phyloP scores from a whole-genome alignment of 2,329 filamentous ascomycete species.

The Scedosporium minutisporum region DNA sequence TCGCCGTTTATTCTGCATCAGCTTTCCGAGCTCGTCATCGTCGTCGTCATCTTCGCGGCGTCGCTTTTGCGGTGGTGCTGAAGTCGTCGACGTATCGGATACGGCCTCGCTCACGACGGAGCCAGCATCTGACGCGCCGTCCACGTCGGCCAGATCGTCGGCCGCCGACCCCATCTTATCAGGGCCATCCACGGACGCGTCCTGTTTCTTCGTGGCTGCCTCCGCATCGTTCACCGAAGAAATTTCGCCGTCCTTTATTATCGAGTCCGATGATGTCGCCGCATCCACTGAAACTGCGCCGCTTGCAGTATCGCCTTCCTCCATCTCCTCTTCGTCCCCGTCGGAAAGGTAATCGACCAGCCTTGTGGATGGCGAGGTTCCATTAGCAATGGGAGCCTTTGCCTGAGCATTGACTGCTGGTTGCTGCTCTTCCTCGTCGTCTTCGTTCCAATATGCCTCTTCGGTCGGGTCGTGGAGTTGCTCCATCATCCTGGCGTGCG shows the following conservation, averaged over 20 bases:
- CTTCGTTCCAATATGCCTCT: constrained; percentile 89
- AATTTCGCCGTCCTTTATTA: neutral
- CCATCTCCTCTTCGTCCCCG: constrained; percentile 49
- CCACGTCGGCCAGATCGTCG: constrained; percentile 12
- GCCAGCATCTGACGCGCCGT: constrained; percentile 10
- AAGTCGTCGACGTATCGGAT: constrained; percentile 49
- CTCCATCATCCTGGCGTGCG: constrained; percentile 55
- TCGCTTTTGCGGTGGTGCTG: constrained; percentile 79
- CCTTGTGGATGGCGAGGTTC: constrained; percentile 49
- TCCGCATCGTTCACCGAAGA: neutral
- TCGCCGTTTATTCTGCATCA: constrained; percentile 56
- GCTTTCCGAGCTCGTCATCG: constrained; percentile 81
- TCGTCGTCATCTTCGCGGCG: constrained; percentile 84
- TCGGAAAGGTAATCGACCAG: constrained; percentile 91
- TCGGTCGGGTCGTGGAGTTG: constrained; percentile 67
- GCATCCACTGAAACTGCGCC: constrained; percentile 37
- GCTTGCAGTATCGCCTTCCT: neutral
- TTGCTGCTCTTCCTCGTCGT: constrained; percentile 38
- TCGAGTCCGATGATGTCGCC: constrained; percentile 11
- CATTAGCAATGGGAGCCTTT: constrained; percentile 4
- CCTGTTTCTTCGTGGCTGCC: constrained; percentile 6
- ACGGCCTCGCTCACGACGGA: constrained; percentile 17
- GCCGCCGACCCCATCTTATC: constrained; percentile 8
- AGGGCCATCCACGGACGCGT: constrained; percentile 13
- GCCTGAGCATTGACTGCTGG: neutral